Base-by-base conservation (phyloP, 2,329 filamentous ascomycete species). In the Ophiostoma triangulosporum region DNA sequence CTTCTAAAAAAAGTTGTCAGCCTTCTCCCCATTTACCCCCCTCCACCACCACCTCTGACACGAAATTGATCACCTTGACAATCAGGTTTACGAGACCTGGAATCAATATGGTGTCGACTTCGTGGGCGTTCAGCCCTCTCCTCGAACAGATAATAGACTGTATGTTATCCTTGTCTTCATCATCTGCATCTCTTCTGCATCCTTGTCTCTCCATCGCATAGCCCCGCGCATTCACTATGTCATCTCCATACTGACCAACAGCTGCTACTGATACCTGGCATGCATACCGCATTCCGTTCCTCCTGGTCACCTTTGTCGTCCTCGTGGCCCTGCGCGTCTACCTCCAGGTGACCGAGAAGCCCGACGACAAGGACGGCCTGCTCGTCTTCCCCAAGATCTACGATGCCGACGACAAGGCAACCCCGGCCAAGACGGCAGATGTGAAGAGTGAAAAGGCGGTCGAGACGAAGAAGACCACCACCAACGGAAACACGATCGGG, bases 251-350 rank as follows among this genome's bases (percentile, higher is more conserved):
- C 54, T 56, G n/a, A 55, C 50, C 27, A 22, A 1, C 53, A 64
- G 62, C 46, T 7, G 54, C 52, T 43, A 53, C 73, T 11, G 69
- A 72, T 48, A 54, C 67, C 9, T 77, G 74, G 74, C 73, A 76
- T 58, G 57, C 63, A 50, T 66, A 74, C 56, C 70, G 74, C 22
- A 70, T 71, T 15, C 65, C 69, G 1, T 67, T 75, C 27, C 65
- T 76, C 15, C 59, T 75, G 3, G 61, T 63, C 33, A 59, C 65
- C 2, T 64, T 74, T 51, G 56, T 66, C 2, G 45, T 66, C 9
- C 66, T 76, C 33, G 57, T 70, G 6, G 60, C 65, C 4, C 56
- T 72, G 24, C 67, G 73, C 36, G 50, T 70, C 5, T 75, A 74
- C 51, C 61, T 76, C 0, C 68, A 73, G 51, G 38, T 65, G 5